Conservation (phyloP, 2,329 filamentous ascomycete species). For the Fusarium ramigenum region DNA sequence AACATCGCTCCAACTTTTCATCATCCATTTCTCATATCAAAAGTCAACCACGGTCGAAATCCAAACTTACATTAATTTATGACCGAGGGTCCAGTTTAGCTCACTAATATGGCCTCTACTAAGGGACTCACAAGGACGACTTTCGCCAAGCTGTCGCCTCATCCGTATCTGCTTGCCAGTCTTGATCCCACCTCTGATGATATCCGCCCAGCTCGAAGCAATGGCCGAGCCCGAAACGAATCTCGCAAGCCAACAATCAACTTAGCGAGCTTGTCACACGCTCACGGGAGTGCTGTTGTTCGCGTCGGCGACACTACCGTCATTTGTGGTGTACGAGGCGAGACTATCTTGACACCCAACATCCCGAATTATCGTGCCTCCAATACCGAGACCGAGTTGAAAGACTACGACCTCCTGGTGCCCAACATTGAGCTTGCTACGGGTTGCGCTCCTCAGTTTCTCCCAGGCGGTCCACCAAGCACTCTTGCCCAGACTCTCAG, state of each 20-base stretch:
- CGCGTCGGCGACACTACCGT: constrained; percentile 89
- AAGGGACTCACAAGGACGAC: constrained; percentile 67
- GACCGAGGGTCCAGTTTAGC: neutral
- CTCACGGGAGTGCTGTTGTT: constrained; percentile 89
- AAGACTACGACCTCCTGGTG: constrained; percentile 79
- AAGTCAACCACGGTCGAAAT: neutral
- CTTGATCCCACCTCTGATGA: constrained; percentile 69
- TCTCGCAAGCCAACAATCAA: constrained; percentile 80
- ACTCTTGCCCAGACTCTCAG: constrained; percentile 85
- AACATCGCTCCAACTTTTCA: constrained; percentile 41
- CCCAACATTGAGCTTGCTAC: constrained; percentile 94
- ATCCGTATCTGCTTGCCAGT: constrained; percentile 89
- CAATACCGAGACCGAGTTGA: constrained; percentile 58
- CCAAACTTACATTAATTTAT: neutral
- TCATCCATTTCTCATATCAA: constrained; percentile 12
- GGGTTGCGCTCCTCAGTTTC: constrained; percentile 84
- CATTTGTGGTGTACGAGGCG: constrained; percentile 91
- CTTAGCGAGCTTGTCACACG: constrained; percentile 84
- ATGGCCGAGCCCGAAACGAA: constrained; percentile 77
- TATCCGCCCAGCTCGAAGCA: constrained; percentile 72
- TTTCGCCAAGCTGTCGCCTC: constrained; percentile 89
- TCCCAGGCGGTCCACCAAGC: constrained; percentile 84
- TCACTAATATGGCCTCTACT: constrained; percentile 43
- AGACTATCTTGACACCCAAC: constrained; percentile 79
- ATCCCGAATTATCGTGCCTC: constrained; percentile 72